Evolutionary conservation across 2,329 filamentous ascomycete genomes (phyloP), one percentile per base, ranked within the genome.

Genomic region (Simplicillium sp.): DNA sequence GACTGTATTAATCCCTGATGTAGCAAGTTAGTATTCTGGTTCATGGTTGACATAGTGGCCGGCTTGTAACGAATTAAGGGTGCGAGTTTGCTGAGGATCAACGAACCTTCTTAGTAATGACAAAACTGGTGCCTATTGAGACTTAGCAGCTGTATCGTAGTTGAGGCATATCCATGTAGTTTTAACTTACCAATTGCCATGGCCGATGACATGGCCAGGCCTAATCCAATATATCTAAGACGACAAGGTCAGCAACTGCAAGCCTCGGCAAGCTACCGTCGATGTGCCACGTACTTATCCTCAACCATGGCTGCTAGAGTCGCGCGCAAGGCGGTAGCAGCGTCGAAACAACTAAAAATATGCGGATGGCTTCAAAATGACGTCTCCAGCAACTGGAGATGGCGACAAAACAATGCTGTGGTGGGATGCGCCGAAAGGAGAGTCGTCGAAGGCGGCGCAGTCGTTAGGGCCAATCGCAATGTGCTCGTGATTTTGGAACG

Each of bases 41-140:
- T 39, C 28, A n/a, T 18, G 32, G 28, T 8, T 8, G 15, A 20
- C 11, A 28, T 20, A 36, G 13, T 38, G 14, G 8, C 28, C 13
- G 12, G 13, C 15, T 7, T 13, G 34, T 16, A 12, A 29, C 33
- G n/a, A 16, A n/a, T 25, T 3, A 4, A 36, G 7, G 29, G 29
- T 11, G 29, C 15, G 17, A 20, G 4, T 17, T 40, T 28, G 15
- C 32, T 7, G 13, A 41, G 31, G 29, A 28, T 17, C 34, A 17
- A 51, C 56, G 61, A 68, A 92, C 86, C 77, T 96, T 97, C 69
- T 98, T 98, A 37, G 94, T 98, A 56, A 98, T 96, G 52, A 98
- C 90, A 64, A 98, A 98, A 75, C 89, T 95, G 39, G 87, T 88
- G 57, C 88, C 87, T 92, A 53, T 25, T 35, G 44, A 34, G 44